These are phyloP conservation scores for Suhomyces coccinellae DNA, from an alignment of 1,139 yeast genomes.

Conservation along the genomic window DNA sequence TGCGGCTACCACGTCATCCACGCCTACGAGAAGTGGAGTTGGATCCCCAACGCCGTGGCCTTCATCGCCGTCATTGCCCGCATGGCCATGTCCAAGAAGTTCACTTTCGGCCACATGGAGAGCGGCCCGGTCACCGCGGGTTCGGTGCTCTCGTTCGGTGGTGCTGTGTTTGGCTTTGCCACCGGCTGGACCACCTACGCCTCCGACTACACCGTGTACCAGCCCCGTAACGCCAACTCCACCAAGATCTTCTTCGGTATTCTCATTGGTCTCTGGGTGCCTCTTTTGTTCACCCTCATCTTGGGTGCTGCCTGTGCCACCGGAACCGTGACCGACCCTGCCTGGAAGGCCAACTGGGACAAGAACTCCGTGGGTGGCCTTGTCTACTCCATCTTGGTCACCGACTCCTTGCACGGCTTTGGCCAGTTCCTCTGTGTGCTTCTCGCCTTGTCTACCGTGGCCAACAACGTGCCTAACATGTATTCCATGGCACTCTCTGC, in stretches of 20 bases:
- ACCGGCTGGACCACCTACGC: slow-evolving; percentile 96
- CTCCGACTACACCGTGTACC: slow-evolving; percentile 89
- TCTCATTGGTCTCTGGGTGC: slow-evolving; percentile 60
- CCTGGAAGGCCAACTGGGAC: slow-evolving; percentile 54
- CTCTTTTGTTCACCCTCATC: slow-evolving; percentile 71
- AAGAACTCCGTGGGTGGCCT: slow-evolving; percentile 76
- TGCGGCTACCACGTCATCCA: slow-evolving; percentile 87
- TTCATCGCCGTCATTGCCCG: slow-evolving; percentile 80
- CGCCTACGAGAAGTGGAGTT: slow-evolving; percentile 77
- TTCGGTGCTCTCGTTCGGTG: slow-evolving; percentile 78
- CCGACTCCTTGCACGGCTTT: slow-evolving; percentile 79
- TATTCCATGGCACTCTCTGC: slow-evolving; percentile 85
- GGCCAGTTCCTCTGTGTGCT: slow-evolving; percentile 89
- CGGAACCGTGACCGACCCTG: slow-evolving; percentile 49
- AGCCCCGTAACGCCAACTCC: slow-evolving; percentile 60
- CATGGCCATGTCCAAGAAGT: slow-evolving; percentile 64
- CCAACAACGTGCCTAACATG: slow-evolving; percentile 91
- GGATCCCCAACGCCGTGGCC: slow-evolving; percentile 78
- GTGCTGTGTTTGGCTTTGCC: slow-evolving; percentile 84
- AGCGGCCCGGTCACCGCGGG: slow-evolving; percentile 71
- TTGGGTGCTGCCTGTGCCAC: slow-evolving; percentile 88
- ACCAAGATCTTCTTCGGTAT: slow-evolving; percentile 63
- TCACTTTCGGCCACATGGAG: slow-evolving; percentile 46
- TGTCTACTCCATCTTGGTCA: slow-evolving; percentile 72
- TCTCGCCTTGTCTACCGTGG: slow-evolving; percentile 78